Base-by-base conservation (phyloP, 768 basidiomycete species). In the Lenzites betulinus region DNA sequence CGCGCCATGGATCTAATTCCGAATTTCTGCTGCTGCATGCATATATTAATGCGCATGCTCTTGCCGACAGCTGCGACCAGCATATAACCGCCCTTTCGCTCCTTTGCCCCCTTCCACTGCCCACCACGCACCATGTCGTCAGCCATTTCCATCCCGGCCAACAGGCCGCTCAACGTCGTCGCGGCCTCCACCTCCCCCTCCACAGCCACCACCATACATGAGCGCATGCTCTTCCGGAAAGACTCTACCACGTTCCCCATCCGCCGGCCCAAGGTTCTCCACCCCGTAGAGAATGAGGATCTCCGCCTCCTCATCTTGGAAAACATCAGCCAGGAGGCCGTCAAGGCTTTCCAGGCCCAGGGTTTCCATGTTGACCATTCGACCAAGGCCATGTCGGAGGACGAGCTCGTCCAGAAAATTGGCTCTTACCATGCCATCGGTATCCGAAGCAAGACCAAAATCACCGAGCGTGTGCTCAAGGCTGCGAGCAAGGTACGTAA, bases 381-480 rank as follows among this genome's bases (percentile, higher is more conserved):
- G 67, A 80, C 87, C 64, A 89, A 88, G 69, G 89, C 95, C 58
- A 83, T 94, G 79, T 84, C 84, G n/a, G 97, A 98, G 78, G 89
- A 92, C 52, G 95, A 98, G 78, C 91, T 99, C 59, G 76, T 98
- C 18, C 80, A 87, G 51, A 89, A 87, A 69, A 89, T 94, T 44
- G 84, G 87, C 60, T 76, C 81, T 3, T 98, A 97, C 75, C 93
- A 98, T 69, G 96, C 90, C 59, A 86, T 99, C 64, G 97, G 97
- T 54, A 99, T 99, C 73, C 88, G 97, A 51, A 93, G 90, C 78
- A 99, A 99, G 76, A 99, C 97, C 53, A 97, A 92, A 77, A 92
- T 99, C 67, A 98, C 97, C 6, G 84, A 88, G 50, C 85, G 84
- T 42, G 90, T 99, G 16, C 84, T 99, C 69, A 87, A 90, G 67